A percentile compares a stretch with the other conserved stretches of the same genome.
phyloP scores from a whole-genome alignment of 306 rosid genomes.

The Adenanthera pavonina region DNA sequence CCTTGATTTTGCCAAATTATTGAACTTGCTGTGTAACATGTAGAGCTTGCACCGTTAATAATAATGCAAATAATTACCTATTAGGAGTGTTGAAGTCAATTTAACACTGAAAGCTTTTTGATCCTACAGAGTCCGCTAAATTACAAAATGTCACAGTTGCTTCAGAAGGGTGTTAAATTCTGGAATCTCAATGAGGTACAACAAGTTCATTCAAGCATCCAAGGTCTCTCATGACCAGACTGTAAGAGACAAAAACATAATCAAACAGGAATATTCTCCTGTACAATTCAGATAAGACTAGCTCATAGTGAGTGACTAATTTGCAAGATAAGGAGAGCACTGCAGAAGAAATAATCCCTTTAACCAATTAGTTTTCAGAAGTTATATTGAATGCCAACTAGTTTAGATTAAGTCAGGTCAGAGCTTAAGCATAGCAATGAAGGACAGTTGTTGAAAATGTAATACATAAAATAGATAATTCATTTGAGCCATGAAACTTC shows the following conservation, averaged over 20 bases:
- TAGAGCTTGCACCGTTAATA: conserved; percentile 1
- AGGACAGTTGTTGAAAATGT: not conserved
- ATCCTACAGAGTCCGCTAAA: not conserved
- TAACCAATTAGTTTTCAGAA: too few relatives aligned
- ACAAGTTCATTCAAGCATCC: conserved; percentile 42
- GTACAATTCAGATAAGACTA: conserved; percentile 39
- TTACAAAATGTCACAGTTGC: conserved; percentile 29
- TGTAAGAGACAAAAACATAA: conserved; percentile 46
- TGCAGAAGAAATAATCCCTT: not conserved
- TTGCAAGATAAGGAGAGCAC: conserved; percentile 8
- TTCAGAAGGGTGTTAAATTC: conserved; percentile 36
- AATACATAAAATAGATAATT: not conserved
- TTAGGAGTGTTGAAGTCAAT: not conserved
- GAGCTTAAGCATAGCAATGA: not conserved
- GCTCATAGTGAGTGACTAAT: conserved; percentile 29
- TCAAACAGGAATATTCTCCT: conserved; percentile 52
- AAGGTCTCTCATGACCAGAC: conserved; percentile 46
- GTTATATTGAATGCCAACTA: too few relatives aligned
- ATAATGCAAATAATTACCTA: conserved; percentile 7
- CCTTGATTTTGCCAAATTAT: conserved; percentile 26
- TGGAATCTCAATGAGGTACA: conserved; percentile 42
- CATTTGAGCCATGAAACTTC: not conserved
- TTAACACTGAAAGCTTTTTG: not conserved
- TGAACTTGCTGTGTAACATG: conserved; percentile 8
- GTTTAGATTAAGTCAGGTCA: too few relatives aligned